Percentiles rank a stretch among this genome's conserved stretches.
Evolutionary conservation across 495 filamentous ascomycete species (phyloP).

Genomic region (Aspergillus taichungensis): DNA sequence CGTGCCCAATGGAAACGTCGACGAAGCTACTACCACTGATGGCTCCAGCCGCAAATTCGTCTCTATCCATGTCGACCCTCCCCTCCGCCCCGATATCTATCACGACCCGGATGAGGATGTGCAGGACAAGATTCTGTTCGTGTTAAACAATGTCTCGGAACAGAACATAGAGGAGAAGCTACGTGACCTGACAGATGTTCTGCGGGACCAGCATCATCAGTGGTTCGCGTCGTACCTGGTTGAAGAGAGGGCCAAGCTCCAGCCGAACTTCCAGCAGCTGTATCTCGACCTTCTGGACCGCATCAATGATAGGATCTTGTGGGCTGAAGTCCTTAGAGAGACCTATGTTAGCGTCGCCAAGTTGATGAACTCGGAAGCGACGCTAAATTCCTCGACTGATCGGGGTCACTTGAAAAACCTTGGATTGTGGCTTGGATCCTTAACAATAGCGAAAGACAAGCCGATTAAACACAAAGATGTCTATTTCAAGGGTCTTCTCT

Average conservation of each 20-base stretch:
- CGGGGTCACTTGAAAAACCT: slow-evolving; percentile 85
- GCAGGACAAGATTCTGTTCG: slow-evolving; percentile 90
- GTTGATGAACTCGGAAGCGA: slow-evolving; percentile 81
- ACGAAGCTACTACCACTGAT: slow-evolving; percentile 48
- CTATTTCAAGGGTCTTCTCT: slow-evolving; percentile 87
- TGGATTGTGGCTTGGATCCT: slow-evolving; percentile 81
- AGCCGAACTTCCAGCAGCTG: slow-evolving; percentile 88
- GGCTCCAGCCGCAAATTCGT: slow-evolving; percentile 51
- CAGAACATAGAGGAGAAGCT: slow-evolving; percentile 78
- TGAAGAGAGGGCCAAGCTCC: slow-evolving; percentile 89
- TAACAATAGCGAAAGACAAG: slow-evolving; percentile 90
- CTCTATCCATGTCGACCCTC: slow-evolving; percentile 66
- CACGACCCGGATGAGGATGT: slow-evolving; percentile 76
- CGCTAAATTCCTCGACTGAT: slow-evolving; percentile 69
- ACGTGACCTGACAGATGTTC: slow-evolving; percentile 63
- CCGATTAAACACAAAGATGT: slow-evolving; percentile 96
- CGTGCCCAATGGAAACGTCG: slow-evolving; percentile 59
- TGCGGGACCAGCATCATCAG: slow-evolving; percentile 75
- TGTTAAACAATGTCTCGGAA: slow-evolving; percentile 90
- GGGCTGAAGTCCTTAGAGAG: slow-evolving; percentile 83
- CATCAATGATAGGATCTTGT: slow-evolving; percentile 68
- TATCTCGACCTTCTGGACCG: slow-evolving; percentile 84
- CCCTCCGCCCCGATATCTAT: slow-evolving; percentile 46
- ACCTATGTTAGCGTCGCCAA: slow-evolving; percentile 79
- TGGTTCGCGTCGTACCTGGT: slow-evolving; percentile 98